Base-by-base conservation (phyloP, 2,329 filamentous ascomycete species). In the Hypoxylon sp. region DNA sequence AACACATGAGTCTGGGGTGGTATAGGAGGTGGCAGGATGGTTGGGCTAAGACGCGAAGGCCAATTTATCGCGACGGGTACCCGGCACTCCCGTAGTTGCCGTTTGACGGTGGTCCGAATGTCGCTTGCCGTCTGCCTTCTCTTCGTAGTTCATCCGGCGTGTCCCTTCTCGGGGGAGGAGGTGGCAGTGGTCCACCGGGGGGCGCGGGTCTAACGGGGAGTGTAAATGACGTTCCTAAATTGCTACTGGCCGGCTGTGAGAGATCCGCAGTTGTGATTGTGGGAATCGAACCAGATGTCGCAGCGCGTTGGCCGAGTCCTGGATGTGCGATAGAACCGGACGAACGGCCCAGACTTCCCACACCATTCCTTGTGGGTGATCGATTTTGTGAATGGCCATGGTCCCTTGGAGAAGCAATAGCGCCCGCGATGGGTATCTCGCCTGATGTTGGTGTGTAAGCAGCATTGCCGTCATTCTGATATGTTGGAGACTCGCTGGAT, bases 401-500 rank as follows among this genome's bases (percentile, higher is more conserved):
- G 69, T 87, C 84, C 71, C 81, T 81, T 60, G 86, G 86, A 39
- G 85, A 85, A 67, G 85, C 78, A 70, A 88, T 85, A 61, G 83
- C 84, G 30, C 86, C 85, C 53, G 82, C 85, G 65, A 92, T 88
- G 39, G 89, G 89, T 63, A 93, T 92, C 72, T 93, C 89, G 63
- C 89, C 90, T 57, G 90, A 91, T 9, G 89, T 91, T 30, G 91
- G 90, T 16, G 89, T 91, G 68, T 82, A 81, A 61, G 84, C 78
- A 50, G 82, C 81, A 61, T 71, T 75, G 55, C 81, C 79, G 58
- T 82, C 82, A 48, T 81, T 80, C 51, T 83, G 81, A 52, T 83
- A 78, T 64, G 82, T 87, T 5, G 88, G 86, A 9, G 87, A 90
- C 71, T 90, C 87, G 71, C 81, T 84, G 25, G 86, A 86, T 63